A percentile compares a stretch with the other conserved stretches of the same genome.
Conservation (phyloP, 805 yeast species). For the Lachancea dasiensis region DNA sequence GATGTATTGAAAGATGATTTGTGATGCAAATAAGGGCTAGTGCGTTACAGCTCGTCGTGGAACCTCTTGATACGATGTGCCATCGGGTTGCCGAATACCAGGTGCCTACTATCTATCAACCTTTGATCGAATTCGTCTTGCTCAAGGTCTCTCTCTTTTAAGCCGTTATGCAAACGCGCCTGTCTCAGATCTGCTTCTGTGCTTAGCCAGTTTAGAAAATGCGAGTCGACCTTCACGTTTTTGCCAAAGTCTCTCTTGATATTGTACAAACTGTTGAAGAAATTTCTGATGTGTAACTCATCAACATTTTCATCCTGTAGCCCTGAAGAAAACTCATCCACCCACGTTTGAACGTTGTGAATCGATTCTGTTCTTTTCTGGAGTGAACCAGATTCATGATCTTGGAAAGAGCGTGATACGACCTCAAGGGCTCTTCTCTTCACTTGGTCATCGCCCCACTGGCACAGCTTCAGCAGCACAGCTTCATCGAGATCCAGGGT, state of each 20-base stretch:
- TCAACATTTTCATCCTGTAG: slow-evolving; percentile 27
- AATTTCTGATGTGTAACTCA: slow-evolving; percentile 38
- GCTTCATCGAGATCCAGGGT: slow-evolving; percentile 16
- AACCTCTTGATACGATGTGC: slow-evolving; percentile 55
- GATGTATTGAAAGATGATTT: not conserved
- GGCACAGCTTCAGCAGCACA: slow-evolving; percentile 17
- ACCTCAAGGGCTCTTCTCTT: slow-evolving; percentile 29
- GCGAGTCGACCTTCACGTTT: slow-evolving; percentile 32
- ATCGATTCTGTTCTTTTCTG: slow-evolving; percentile 13
- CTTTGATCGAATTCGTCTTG: slow-evolving; percentile 35
- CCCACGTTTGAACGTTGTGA: slow-evolving; percentile 23
- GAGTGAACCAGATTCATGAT: slow-evolving; percentile 4
- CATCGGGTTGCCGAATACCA: slow-evolving; percentile 70
- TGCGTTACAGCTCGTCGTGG: slow-evolving; percentile 42
- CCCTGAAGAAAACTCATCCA: slow-evolving; percentile 21
- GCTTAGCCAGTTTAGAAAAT: slow-evolving; percentile 61
- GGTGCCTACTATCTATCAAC: slow-evolving; percentile 48
- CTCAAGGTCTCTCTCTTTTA: slow-evolving; percentile 28
- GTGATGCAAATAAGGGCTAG: not conserved
- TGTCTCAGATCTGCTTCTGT: slow-evolving; percentile 36
- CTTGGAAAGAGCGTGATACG: slow-evolving; percentile 18
- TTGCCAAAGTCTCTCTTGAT: slow-evolving; percentile 30
- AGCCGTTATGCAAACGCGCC: slow-evolving; percentile 19
- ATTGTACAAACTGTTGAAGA: slow-evolving; percentile 37
- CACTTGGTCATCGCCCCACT: slow-evolving; percentile 19